These are phyloP conservation scores for Saccharomycopsis fodiens DNA, from an alignment of 805 yeast genomes.

Conservation along the genomic window DNA sequence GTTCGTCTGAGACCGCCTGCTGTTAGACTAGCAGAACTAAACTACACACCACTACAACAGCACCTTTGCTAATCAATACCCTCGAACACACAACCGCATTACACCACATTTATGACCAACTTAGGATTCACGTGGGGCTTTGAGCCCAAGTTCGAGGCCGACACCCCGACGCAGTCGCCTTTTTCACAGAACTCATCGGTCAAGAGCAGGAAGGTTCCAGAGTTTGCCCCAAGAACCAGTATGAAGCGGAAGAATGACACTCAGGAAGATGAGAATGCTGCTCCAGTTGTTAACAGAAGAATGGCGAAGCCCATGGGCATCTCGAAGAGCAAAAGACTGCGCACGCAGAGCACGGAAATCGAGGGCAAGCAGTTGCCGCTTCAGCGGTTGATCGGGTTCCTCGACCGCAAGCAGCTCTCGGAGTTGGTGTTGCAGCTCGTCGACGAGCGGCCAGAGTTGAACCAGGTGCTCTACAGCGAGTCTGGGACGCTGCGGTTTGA, in stretches of 20 bases:
- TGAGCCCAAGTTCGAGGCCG: slow-evolving; percentile 11
- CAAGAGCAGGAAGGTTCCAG: background rate
- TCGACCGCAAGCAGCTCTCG: slow-evolving; percentile 51
- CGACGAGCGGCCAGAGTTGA: slow-evolving; percentile 53
- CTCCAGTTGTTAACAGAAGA: background rate
- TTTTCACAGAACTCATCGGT: background rate
- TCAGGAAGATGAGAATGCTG: background rate
- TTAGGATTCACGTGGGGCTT: slow-evolving; percentile 16
- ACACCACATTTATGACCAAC: slow-evolving; percentile 9
- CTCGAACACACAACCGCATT: too few species aligned
- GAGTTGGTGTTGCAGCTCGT: slow-evolving; percentile 45
- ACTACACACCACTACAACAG: too few species aligned
- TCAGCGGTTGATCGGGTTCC: slow-evolving; percentile 56
- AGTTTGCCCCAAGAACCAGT: background rate
- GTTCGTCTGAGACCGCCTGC: too few species aligned
- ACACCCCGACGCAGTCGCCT: background rate
- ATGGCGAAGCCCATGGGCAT: background rate
- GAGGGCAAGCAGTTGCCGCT: slow-evolving; percentile 57
- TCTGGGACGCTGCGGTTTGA: slow-evolving; percentile 24
- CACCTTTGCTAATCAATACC: too few species aligned
- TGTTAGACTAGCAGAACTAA: too few species aligned
- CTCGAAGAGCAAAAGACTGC: background rate
- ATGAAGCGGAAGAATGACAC: background rate
- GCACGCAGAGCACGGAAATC: slow-evolving; percentile 23
- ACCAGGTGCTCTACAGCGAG: slow-evolving; percentile 36